Evolutionary conservation across 1,139 yeast species (phyloP).

Genomic region (Sugiyamaella paludigena): DNA sequence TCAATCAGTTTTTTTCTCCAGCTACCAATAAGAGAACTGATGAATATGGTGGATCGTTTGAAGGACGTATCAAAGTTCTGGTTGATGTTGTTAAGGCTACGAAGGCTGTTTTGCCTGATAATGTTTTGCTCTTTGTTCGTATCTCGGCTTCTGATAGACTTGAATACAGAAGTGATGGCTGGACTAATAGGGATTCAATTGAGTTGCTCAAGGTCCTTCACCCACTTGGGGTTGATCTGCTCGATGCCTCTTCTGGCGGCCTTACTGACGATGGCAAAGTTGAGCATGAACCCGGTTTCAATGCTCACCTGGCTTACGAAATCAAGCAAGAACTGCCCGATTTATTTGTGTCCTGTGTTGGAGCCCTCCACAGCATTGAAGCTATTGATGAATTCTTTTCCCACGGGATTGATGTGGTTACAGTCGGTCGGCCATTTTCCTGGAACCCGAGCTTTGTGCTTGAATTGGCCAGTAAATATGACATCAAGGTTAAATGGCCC

Average conservation of each 20-base stretch:
- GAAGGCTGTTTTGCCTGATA: conserved; percentile 18
- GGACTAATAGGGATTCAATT: conserved; percentile 42
- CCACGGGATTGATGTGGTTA: conserved; percentile 47
- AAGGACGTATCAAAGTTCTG: conserved; percentile 35
- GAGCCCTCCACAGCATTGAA: conserved; percentile 41
- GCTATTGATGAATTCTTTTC: conserved; percentile 41
- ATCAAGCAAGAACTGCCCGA: conserved; percentile 48
- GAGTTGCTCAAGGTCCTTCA: conserved; percentile 44
- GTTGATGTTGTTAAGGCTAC: conserved; percentile 35
- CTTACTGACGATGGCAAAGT: conserved; percentile 41
- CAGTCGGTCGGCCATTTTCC: conserved; percentile 48
- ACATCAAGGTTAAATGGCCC: conserved; percentile 43
- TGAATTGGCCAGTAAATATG: conserved; percentile 51
- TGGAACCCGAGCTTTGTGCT: conserved; percentile 50
- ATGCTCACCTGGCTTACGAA: conserved; percentile 43
- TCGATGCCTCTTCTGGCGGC: conserved; percentile 59
- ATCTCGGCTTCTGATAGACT: conserved; percentile 32
- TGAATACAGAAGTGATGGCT: conserved; percentile 19
- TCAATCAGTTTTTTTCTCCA: conserved; percentile 42
- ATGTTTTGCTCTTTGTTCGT: conserved; percentile 28
- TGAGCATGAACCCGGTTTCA: conserved; percentile 31
- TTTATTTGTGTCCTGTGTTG: conserved; percentile 48
- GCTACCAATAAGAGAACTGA: conserved; percentile 42
- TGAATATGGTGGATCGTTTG: conserved; percentile 44
- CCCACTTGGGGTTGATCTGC: conserved; percentile 49